Base-by-base conservation (phyloP, 2,329 filamentous ascomycete genomes). In the Xylariomycetidae sp. region DNA sequence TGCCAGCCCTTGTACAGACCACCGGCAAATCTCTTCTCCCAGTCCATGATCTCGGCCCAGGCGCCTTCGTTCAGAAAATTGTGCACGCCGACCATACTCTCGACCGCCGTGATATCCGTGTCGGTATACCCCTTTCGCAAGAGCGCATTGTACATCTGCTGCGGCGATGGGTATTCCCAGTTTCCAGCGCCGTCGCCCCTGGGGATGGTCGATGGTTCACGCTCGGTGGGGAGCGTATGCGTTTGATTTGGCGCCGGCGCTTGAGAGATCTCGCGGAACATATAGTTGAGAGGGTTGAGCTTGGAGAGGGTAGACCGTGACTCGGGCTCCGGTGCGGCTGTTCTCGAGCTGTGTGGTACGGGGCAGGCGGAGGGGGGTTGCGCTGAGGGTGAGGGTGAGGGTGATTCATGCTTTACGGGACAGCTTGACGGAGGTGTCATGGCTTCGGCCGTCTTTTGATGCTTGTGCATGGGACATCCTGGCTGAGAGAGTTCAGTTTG, bases 71-170 rank as follows among this genome's bases (percentile, higher is more conserved):
- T 98, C 38, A 98, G 63, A 54, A 96, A 97, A 63, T 98, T 98
- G 70, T 98, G 92, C 9, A 97, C 88, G 1, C 88, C 85, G 5
- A 98, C 92, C 92, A 98, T 98, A 54, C 83, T 82, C 63, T 96
- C 89, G 11, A 98, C 89, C 4, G 89, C 88, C 14, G 90, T 92
- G 34, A 88, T 77, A 36, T 94, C 89, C 0, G 92, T 97, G 58
- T 97, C 89, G 1, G 85, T 88, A 63, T 96, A 92, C 38, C 92
- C 92, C 64, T 98, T 98, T 44, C 92, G 83, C 41, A 97, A 68
- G 64, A 98, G 83, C 6, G 92, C 92, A 55, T 98, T 97, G 72
- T 97, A 98, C 92, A 98, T 98, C 63, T 98, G 92, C 66, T 98
- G 92, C 1, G 92, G 90, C 0, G 88, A 96, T 0, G 92, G 92